Conservation (phyloP, 371 early-diverging fungal genomes). For the Umbelopsis sp. region DNA sequence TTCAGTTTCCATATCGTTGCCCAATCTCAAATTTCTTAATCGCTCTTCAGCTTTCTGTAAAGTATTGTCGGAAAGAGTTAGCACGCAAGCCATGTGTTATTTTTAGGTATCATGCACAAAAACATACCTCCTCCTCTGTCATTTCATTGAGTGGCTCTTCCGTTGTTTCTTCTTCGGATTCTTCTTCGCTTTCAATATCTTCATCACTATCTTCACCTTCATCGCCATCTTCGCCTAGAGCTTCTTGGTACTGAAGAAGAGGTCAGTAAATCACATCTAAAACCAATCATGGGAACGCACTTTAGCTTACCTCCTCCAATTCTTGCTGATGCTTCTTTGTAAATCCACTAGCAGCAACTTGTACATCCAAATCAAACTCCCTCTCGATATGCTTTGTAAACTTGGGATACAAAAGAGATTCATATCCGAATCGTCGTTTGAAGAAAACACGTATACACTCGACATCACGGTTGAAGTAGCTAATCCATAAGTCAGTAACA, state of each 20-base stretch:
- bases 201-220: slow-evolving; percentile 34
- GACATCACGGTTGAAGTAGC: slow-evolving; percentile 98
- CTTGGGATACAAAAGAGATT: slow-evolving; percentile 86
- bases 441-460: slow-evolving; percentile 97
- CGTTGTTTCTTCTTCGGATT: slow-evolving; percentile 33
- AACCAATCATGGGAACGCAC: background rate
- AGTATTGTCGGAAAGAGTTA: background rate
- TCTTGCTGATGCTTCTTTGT: slow-evolving; percentile 88
- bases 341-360: slow-evolving; percentile 96
- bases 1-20: slow-evolving; percentile 43
- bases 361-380: slow-evolving; percentile 90
- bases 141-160: slow-evolving; percentile 29
- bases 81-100: slow-evolving; percentile 1
- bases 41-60: slow-evolving; percentile 20
- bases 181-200: slow-evolving; percentile 38
- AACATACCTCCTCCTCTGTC: slow-evolving; percentile 34
- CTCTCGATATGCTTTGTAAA: slow-evolving; percentile 83
- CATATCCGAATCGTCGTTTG: slow-evolving; percentile 86
- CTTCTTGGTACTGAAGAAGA: background rate
- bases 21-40: slow-evolving; percentile 42
- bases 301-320: slow-evolving; percentile 68
- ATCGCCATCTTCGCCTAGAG: slow-evolving; percentile 39
- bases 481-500: slow-evolving; percentile 19
- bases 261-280: background rate
- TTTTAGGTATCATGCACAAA: background rate